These are phyloP conservation scores for Halophytophthora polymorphica DNA, from an alignment of 352 stramenopile species.

Conservation along the genomic window DNA sequence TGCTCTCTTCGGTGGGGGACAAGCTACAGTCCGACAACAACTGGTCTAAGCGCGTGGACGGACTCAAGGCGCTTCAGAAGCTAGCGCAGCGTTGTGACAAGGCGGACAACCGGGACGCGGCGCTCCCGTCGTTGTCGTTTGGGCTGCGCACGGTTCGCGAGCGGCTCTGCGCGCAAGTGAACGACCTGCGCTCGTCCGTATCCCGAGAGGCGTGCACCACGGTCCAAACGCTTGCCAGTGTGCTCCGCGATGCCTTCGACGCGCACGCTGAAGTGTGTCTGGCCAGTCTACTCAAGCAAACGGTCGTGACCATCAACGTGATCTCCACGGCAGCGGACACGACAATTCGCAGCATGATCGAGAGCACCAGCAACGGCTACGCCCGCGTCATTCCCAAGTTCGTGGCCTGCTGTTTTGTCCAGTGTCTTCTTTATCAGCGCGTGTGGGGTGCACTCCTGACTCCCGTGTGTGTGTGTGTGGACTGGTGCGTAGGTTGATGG, in stretches of 20 bases:
- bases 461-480: background rate
- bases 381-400: slow-evolving; percentile 71
- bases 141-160: slow-evolving; percentile 58
- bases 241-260: slow-evolving; percentile 73
- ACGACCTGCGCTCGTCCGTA: slow-evolving; percentile 76
- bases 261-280: slow-evolving; percentile 71
- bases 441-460: background rate
- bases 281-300: slow-evolving; percentile 71
- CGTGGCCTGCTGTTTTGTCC: slow-evolving; percentile 5
- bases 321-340: slow-evolving; percentile 75
- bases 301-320: slow-evolving; percentile 86
- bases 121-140: slow-evolving; percentile 29
- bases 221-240: slow-evolving; percentile 58
- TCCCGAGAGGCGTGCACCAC: slow-evolving; percentile 71
- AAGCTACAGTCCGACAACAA: slow-evolving; percentile 65
- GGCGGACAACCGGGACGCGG: slow-evolving; percentile 20
- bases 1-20: slow-evolving; percentile 50
- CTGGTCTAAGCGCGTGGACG: slow-evolving; percentile 76
- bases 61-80: slow-evolving; percentile 60
- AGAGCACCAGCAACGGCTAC: slow-evolving; percentile 75
- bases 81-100: slow-evolving; percentile 43
- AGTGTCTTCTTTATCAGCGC: background rate
- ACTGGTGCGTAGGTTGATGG: slow-evolving; percentile 46
- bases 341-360: slow-evolving; percentile 71
- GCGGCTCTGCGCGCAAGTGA: slow-evolving; percentile 65